Evolutionary conservation across 176 grass and related monocot species (phyloP).

Genomic region (Thinopyrum elongatum): DNA sequence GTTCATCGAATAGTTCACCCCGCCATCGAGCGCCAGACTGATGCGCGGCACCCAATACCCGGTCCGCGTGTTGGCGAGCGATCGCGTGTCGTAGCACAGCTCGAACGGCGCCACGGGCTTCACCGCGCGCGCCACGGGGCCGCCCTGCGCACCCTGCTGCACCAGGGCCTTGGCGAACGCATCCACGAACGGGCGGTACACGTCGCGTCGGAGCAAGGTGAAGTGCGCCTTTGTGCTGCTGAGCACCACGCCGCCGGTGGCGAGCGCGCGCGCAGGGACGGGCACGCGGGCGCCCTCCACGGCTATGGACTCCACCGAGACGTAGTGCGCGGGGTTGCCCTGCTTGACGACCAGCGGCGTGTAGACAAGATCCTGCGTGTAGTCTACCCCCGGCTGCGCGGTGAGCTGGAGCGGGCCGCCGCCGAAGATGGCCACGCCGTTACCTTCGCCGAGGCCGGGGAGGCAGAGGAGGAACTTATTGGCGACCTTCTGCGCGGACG

Average conservation of each 20-base stretch:
- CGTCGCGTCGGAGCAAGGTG: slow-evolving; percentile 40
- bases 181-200: slow-evolving; percentile 40
- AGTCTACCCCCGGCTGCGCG: no score
- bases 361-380: no score
- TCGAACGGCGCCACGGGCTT: slow-evolving; percentile 26
- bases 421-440: slow-evolving; percentile 43
- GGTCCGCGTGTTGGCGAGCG: slow-evolving; percentile 24
- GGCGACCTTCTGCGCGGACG: neutral
- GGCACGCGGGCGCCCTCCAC: no score
- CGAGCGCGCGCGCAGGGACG: slow-evolving; percentile 7
- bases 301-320: no score
- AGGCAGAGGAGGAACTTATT: slow-evolving; percentile 50
- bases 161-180: neutral
- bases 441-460: neutral
- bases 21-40: slow-evolving; percentile 33
- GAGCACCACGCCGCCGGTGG: slow-evolving; percentile 26
- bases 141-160: no score
- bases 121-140: no score
- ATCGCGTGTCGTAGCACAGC: slow-evolving; percentile 40
- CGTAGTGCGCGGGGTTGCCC: no score
- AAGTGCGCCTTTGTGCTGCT: slow-evolving; percentile 22
- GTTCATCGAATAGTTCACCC: slow-evolving; percentile 42
- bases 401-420: neutral
- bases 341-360: no score
- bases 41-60: slow-evolving; percentile 49